These are phyloP conservation scores for Fusarium burgessii DNA, from an alignment of 2,329 filamentous ascomycete species.

Conservation along the genomic window DNA sequence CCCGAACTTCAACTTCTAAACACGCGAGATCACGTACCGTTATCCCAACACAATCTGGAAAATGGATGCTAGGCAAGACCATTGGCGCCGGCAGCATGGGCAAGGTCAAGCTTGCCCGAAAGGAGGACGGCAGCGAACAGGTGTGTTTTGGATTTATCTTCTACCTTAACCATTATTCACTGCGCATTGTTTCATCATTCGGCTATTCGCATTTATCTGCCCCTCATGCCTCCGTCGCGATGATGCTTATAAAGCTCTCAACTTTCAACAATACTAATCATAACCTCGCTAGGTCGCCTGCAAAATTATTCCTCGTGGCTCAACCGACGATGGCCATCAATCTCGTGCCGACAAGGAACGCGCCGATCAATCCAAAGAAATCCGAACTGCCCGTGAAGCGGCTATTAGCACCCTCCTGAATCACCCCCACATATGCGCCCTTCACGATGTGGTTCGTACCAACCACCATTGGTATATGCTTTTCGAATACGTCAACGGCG, in stretches of 20 bases:
- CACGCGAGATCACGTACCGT: constrained; percentile 76
- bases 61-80: constrained; percentile 96
- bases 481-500: constrained; percentile 98
- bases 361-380: constrained; percentile 95
- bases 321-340: constrained; percentile 84
- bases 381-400: constrained; percentile 92
- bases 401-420: constrained; percentile 95
- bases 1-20: constrained; percentile 57
- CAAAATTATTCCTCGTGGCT: constrained; percentile 94
- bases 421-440: constrained; percentile 95
- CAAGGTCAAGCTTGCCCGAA: constrained; percentile 95
- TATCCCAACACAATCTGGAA: constrained; percentile 89
- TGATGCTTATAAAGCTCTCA: constrained; percentile 4
- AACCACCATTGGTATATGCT: constrained; percentile 99
- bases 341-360: constrained; percentile 81
- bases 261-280: constrained; percentile 29
- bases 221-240: constrained; percentile 23
- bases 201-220: constrained; percentile 17
- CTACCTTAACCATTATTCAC: neutral
- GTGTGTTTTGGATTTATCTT: constrained; percentile 60
- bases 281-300: constrained; percentile 75
- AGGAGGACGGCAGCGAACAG: constrained; percentile 91
- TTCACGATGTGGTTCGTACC: constrained; percentile 94
- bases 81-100: constrained; percentile 99
- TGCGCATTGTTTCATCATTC: constrained; percentile 1